Evolutionary conservation across 192 early-diverging fungal genomes (phyloP), one percentile per base, ranked within the genome.

Genomic region (Mortierella antarctica): DNA sequence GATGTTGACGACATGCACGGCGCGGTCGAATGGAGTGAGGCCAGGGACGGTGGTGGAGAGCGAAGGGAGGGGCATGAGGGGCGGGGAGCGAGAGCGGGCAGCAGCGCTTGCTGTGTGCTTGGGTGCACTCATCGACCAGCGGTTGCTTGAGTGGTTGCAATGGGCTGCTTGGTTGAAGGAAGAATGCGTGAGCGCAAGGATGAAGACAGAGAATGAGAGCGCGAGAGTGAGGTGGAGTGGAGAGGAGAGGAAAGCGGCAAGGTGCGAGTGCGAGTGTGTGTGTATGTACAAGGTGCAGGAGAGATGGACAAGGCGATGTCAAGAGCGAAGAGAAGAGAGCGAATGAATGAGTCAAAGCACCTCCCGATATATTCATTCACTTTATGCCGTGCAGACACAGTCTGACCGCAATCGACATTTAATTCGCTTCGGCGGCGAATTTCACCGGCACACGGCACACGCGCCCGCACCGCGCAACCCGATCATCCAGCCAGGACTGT

Each of bases 1-100:
- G 41, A 72, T 57, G 10, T 80, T 67, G 47, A 80, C 77, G 0
- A 80, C 70, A 67, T 71, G 77, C 5, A 71, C 60, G 39, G 77
- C 77, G 12, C 77, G 57, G 48, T 80, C 77, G 40, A 80, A 80
- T 2, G 70, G 57, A 18, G 77, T 80, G 10, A 66, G 42, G 15
- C 70, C 77, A 1, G 77, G 77, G 9, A 71, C n/a, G 40, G 65
- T 62, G 18, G 64, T 66, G 1, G 70, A 64, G 63, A 80, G 64
- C 3, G 65, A 46, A 23, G 77, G 65, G 7, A 72, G 41, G 13
- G 77, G 74, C 1, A 59, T 65, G 13, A 74, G 58, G 15, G 73
- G 73, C 2, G 73, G 73, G 1, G 73, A 74, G 51, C 73, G 73
- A 18, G 73, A 74, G 11, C 73, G 65, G 48, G 48, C 47, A 39